A percentile compares a stretch with the other conserved stretches of the same genome.
Conservation (phyloP, 352 stramenopile genomes). For the Blastocystis sp. region DNA sequence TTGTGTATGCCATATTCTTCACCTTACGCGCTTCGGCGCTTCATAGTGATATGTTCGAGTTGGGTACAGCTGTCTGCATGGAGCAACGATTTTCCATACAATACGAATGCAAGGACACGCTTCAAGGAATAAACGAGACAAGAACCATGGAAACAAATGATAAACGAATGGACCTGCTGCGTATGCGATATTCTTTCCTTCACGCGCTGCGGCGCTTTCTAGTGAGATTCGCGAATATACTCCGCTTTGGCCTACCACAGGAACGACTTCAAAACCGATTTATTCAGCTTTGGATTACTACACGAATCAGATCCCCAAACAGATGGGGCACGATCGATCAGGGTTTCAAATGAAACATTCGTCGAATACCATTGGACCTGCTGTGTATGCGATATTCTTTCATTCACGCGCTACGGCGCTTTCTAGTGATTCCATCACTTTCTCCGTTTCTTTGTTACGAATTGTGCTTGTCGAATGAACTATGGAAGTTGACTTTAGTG, state of each 20-base stretch:
- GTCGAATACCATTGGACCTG: neutral
- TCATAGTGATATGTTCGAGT: neutral
- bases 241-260: too few relatives aligned
- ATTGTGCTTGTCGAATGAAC: too few relatives aligned
- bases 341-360: neutral
- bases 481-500: neutral
- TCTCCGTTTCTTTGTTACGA: neutral
- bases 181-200: conserved; percentile 45
- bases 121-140: neutral
- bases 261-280: too few relatives aligned
- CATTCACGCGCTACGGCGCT: conserved; percentile 46
- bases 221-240: neutral
- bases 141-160: neutral
- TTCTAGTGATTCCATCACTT: conserved; percentile 1
- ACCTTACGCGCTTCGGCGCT: conserved; percentile 42
- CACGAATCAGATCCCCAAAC: neutral
- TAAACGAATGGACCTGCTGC: neutral
- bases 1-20: conserved; percentile 36
- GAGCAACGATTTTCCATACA: too few relatives aligned
- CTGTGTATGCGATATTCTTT: conserved; percentile 35
- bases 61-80: neutral
- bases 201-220: conserved; percentile 42
- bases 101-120: neutral
- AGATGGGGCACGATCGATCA: neutral
- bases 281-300: neutral